Percentiles rank a stretch among this genome's conserved stretches.
Conservation (phyloP, 345 rosid species). For the Linum usitatissimum region DNA sequence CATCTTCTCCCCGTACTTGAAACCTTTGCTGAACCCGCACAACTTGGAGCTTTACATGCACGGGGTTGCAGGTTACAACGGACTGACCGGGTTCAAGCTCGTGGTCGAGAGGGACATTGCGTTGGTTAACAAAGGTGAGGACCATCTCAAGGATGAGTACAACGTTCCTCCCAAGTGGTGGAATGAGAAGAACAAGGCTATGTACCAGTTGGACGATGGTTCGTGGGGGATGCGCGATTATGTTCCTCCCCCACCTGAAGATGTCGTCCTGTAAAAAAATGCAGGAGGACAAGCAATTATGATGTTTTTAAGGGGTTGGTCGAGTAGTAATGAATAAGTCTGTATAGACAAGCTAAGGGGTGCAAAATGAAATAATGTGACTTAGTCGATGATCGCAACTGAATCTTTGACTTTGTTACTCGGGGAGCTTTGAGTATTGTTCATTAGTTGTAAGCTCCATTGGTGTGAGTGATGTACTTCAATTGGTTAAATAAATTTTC, state of each 20-base stretch:
- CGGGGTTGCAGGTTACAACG: constrained; percentile 30
- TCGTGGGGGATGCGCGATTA: neutral
- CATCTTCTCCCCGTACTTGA: constrained; percentile 21
- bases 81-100: constrained; percentile 14
- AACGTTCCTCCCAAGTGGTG: neutral
- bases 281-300: no score
- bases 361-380: no score
- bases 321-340: no score
- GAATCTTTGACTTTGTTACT: no score
- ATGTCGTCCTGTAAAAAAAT: neutral
- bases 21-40: constrained; percentile 15
- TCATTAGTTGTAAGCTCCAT: no score
- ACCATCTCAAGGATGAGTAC: neutral
- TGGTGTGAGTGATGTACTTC: no score
- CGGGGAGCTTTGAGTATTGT: no score
- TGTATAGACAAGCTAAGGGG: neutral
- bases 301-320: no score
- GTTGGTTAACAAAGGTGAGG: neutral
- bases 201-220: neutral
- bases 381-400: no score
- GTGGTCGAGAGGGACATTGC: constrained; percentile 21
- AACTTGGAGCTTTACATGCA: constrained; percentile 26
- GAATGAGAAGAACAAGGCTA: neutral
- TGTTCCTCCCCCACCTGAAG: neutral
- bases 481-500: no score